A percentile compares a stretch with the other conserved stretches of the same genome.
phyloP scores from a whole-genome alignment of 495 filamentous ascomycete genomes.

The Neurospora sp. region DNA sequence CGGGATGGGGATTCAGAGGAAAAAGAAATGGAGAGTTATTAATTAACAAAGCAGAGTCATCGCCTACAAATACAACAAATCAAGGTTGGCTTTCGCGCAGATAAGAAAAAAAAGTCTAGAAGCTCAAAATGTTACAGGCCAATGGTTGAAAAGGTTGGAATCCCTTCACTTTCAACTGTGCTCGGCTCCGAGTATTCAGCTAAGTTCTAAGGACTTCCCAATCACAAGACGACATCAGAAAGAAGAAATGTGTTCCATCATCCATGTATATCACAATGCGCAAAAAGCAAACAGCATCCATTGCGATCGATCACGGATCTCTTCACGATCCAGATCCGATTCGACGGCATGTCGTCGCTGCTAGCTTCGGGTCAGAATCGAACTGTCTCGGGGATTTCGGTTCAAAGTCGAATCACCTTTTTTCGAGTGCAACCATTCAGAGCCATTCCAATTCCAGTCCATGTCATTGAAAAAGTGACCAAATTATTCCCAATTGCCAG shows the following conservation, averaged over 20 bases:
- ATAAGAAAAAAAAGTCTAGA: neutral
- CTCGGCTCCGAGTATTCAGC: neutral
- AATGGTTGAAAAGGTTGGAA: neutral
- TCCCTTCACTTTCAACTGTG: neutral
- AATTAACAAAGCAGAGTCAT: neutral
- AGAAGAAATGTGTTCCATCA: neutral
- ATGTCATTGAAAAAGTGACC: neutral
- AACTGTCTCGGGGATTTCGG: neutral
- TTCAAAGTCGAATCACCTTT: neutral
- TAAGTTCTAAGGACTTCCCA: neutral
- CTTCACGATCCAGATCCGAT: neutral
- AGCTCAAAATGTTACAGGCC: neutral
- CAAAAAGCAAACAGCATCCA: neutral
- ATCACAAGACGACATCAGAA: neutral
- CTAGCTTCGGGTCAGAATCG: neutral
- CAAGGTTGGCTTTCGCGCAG: neutral
- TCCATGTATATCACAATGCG: neutral
- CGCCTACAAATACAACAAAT: neutral
- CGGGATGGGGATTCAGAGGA: neutral
- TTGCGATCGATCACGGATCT: neutral
- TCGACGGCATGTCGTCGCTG: neutral
- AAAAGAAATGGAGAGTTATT: too few species aligned
- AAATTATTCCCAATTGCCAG: neutral
- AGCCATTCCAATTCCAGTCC: neutral
- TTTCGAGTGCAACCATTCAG: neutral